A percentile compares a stretch with the other conserved stretches of the same genome.
Conservation (phyloP, 495 filamentous ascomycete species). For the Friedmanniomyces simplex region DNA sequence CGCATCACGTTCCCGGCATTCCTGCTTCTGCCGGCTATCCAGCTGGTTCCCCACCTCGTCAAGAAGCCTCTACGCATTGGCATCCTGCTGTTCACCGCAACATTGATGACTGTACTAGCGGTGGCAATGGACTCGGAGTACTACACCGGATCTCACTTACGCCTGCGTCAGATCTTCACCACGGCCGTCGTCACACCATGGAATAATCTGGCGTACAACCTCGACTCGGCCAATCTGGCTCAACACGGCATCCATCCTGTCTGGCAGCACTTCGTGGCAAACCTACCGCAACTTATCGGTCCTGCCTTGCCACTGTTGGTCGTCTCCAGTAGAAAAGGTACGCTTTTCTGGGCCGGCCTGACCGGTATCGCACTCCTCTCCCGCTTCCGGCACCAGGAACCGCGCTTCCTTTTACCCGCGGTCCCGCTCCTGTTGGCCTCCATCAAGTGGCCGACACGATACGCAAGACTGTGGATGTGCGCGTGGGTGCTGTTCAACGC, state of each 20-base stretch:
- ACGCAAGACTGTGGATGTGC: constrained; percentile 46
- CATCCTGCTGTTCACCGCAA: constrained; percentile 47
- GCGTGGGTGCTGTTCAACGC: constrained; percentile 80
- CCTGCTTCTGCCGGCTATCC: constrained; percentile 65
- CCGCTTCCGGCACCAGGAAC: constrained; percentile 85
- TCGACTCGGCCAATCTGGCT: constrained; percentile 63
- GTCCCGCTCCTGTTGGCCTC: constrained; percentile 81
- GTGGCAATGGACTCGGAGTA: constrained; percentile 75
- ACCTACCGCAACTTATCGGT: constrained; percentile 83
- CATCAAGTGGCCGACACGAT: constrained; percentile 52
- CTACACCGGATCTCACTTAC: constrained; percentile 49
- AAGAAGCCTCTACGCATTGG: constrained; percentile 23
- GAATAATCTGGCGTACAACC: constrained; percentile 88
- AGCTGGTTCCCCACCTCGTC: constrained; percentile 68
- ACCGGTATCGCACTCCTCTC: constrained; percentile 73
- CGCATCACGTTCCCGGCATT: constrained; percentile 95
- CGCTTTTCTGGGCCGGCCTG: constrained; percentile 65
- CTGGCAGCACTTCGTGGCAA: constrained; percentile 79
- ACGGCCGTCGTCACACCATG: constrained; percentile 73
- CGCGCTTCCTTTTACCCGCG: constrained; percentile 80
- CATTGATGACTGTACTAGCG: constrained; percentile 56
- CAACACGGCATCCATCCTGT: constrained; percentile 83
- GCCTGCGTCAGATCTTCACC: constrained; percentile 41
- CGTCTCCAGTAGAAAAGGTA: constrained; percentile 36
- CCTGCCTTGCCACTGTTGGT: constrained; percentile 64